A percentile compares a stretch with the other conserved stretches of the same genome.
Evolutionary conservation across 2,329 filamentous ascomycete genomes (phyloP).

Genomic region (Sclerotinia subarctica): DNA sequence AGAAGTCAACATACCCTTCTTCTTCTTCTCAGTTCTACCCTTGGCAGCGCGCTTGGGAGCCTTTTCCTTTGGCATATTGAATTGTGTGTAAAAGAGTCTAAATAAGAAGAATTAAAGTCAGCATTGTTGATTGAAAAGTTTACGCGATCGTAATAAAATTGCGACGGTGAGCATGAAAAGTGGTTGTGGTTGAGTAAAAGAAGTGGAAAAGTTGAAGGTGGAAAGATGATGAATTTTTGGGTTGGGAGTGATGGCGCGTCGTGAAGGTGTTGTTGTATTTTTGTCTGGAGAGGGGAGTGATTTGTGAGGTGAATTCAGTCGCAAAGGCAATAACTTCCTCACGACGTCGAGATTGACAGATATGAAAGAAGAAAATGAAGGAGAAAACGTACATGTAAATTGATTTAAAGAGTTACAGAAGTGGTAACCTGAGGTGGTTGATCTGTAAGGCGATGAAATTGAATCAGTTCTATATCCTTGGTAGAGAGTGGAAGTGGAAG

Average conservation of each 20-base stretch:
- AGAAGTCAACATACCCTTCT: slow-evolving; percentile 59
- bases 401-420: slow-evolving; percentile 18
- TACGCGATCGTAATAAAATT: slow-evolving; percentile 23
- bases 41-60: slow-evolving; percentile 59
- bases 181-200: slow-evolving; percentile 22
- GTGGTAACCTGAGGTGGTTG: slow-evolving; percentile 25
- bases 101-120: slow-evolving; percentile 28
- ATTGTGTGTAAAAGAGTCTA: slow-evolving; percentile 24
- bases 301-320: slow-evolving; percentile 25
- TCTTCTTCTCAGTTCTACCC: slow-evolving; percentile 63
- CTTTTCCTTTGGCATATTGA: slow-evolving; percentile 67
- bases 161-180: slow-evolving; percentile 19
- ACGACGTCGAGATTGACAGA: slow-evolving; percentile 24
- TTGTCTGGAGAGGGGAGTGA: slow-evolving; percentile 18
- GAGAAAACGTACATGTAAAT: slow-evolving; percentile 27
- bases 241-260: slow-evolving; percentile 16
- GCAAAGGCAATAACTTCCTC: slow-evolving; percentile 30
- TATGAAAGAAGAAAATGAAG: slow-evolving; percentile 22
- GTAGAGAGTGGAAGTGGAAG: not conserved
- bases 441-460: slow-evolving; percentile 23
- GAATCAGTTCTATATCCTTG: slow-evolving; percentile 23
- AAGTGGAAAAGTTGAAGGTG: not conserved
- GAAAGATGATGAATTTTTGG: not conserved
- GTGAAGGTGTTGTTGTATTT: slow-evolving; percentile 16
- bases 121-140: slow-evolving; percentile 17